Evolutionary conservation across 2,329 filamentous ascomycete genomes (phyloP), one percentile per base, ranked within the genome.

Genomic region (Incumbomyces delicatus): DNA sequence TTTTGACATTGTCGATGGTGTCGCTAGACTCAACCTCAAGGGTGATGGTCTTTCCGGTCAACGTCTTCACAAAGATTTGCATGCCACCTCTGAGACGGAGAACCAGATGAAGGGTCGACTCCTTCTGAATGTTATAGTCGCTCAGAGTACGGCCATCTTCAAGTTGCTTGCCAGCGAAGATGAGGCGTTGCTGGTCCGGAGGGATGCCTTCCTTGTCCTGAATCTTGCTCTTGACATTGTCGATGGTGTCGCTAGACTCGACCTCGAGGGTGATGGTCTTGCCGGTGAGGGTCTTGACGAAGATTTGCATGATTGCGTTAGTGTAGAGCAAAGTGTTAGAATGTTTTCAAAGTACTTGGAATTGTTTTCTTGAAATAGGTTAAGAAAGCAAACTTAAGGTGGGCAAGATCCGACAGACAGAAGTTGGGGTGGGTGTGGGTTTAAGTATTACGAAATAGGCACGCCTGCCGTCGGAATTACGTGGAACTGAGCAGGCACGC

Each of bases 111-210:
- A 90, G 75, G 0, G 86, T 90, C 1, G 81, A 85, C 63, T 90
- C 86, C 72, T 90, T 90, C 67, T 96, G 90, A 39, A 95, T 95
- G 73, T 95, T 95, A 80, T 95, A 95, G 65, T 95, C 90, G 42
- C 80, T 84, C 0, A 95, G 74, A 1, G 89, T 95, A 17, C 89
- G 85, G 41, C 89, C 89, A 58, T 95, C 88, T 65, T 95, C 87
- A 1, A 95, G 71, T 67, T 95, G 87, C 78, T 95, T 95, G 50
- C 88, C 88, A 40, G 88, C 87, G 54, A 94, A 94, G 63, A 95
- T 94, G 11, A 95, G 72, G 60, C 89, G 87, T 70, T 95, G 89
- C 68, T 95, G 89, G 67, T 95, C 89, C 1, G 89, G 89, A 1
- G 89, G 89, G 46, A 95, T 95, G 18, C 89, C 89, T 69, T 83